Conservation (phyloP, 164 flowering plant species). For the Macadamia tetraphylla region DNA sequence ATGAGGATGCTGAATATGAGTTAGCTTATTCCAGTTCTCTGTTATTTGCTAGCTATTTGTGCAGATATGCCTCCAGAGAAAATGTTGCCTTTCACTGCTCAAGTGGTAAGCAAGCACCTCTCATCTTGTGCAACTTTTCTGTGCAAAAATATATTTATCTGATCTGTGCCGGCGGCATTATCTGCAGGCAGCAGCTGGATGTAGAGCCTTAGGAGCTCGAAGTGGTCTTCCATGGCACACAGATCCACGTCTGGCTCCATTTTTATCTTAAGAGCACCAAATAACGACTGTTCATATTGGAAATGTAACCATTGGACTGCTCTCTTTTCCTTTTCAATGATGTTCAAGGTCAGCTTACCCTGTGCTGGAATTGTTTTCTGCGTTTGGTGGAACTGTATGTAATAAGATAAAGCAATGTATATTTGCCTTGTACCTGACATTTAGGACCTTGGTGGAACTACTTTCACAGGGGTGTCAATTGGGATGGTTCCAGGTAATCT, state of each 20-base stretch:
- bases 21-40: background rate
- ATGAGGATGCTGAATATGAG: background rate
- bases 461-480: no score
- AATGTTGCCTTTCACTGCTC: conserved; percentile 89
- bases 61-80: conserved; percentile 69
- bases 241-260: conserved; percentile 58
- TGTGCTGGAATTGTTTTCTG: no score
- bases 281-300: background rate
- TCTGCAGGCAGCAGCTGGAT: conserved; percentile 69
- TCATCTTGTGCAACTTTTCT: background rate
- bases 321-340: no score
- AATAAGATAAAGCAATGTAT: no score
- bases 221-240: conserved; percentile 62
- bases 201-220: conserved; percentile 89
- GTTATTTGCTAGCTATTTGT: conserved; percentile 53
- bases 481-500: no score
- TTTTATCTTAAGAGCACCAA: conserved; percentile 16
- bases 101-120: conserved; percentile 55
- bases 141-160: background rate
- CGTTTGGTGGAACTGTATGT: no score
- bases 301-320: no score
- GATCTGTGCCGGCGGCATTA: background rate
- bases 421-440: no score
- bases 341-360: no score
- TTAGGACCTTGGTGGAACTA: no score